Percentiles rank a stretch among this genome's conserved stretches.
phyloP scores from a whole-genome alignment of 352 stramenopile species.

The Globisporangium paroecandrum region DNA sequence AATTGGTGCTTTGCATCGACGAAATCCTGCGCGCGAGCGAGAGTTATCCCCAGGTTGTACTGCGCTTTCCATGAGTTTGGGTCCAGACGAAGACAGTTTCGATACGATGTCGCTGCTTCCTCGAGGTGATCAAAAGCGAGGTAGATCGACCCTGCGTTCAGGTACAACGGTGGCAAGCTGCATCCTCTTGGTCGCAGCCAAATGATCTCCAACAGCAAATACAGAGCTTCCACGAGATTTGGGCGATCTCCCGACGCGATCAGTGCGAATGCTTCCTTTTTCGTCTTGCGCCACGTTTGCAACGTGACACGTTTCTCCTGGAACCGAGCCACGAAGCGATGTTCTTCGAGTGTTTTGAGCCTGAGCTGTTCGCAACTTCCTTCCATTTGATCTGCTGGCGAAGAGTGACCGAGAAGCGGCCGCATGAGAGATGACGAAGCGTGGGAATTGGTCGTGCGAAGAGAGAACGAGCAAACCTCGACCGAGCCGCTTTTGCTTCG shows the following conservation, averaged over 20 bases:
- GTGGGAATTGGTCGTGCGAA: constrained; percentile 17
- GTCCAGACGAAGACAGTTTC: constrained; percentile 40
- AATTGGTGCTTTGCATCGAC: constrained; percentile 45
- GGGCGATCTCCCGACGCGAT: constrained; percentile 29
- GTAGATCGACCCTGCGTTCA: constrained; percentile 58
- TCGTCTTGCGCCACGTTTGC: constrained; percentile 34
- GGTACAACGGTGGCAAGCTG: constrained; percentile 32
- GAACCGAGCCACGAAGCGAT: constrained; percentile 50
- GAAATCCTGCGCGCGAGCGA: constrained; percentile 46
- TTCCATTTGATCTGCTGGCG: not conserved
- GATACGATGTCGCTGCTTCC: constrained; percentile 50
- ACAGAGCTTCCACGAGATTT: constrained; percentile 43
- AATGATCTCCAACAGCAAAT: constrained; percentile 55
- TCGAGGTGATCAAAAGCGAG: constrained; percentile 45
- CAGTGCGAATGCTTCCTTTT: constrained; percentile 27
- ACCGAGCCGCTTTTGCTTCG: constrained; percentile 10
- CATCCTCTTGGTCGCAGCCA: constrained; percentile 33
- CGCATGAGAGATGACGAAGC: constrained; percentile 8
- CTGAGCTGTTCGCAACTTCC: constrained; percentile 13
- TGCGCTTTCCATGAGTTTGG: constrained; percentile 36
- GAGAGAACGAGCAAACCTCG: constrained; percentile 22
- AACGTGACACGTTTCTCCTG: constrained; percentile 41
- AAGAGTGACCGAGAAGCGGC: not conserved
- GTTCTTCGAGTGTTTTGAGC: constrained; percentile 55
- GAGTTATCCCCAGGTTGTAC: constrained; percentile 47